A percentile compares a stretch with the other conserved stretches of the same genome.
phyloP scores from a whole-genome alignment of 1,284 basidiomycete species.

The Trametes polyzona region DNA sequence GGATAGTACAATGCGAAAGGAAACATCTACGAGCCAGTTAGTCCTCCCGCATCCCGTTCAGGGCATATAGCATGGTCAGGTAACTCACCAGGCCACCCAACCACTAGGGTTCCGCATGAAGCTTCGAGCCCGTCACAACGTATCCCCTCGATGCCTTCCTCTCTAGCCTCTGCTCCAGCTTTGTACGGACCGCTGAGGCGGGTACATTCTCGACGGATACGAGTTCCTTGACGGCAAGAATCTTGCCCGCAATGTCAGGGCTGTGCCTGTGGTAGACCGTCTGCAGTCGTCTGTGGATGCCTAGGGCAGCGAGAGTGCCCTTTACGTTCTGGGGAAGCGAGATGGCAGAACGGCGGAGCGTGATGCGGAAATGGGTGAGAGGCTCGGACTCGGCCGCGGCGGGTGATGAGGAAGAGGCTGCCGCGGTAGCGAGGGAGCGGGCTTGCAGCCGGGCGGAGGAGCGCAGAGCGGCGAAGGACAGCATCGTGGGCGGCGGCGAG shows the following conservation, averaged over 20 bases:
- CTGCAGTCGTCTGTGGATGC: slow-evolving; percentile 79
- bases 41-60: background rate
- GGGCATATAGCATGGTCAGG: background rate
- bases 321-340: slow-evolving; percentile 74
- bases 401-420: slow-evolving; percentile 8
- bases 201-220: slow-evolving; percentile 86
- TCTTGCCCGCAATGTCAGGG: slow-evolving; percentile 79
- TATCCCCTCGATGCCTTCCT: slow-evolving; percentile 70
- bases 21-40: no score
- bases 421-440: slow-evolving; percentile 18
- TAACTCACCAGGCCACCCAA: background rate
- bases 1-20: slow-evolving; percentile 1
- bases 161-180: slow-evolving; percentile 65
- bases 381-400: slow-evolving; percentile 35
- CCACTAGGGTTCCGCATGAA: slow-evolving; percentile 19
- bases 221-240: slow-evolving; percentile 83
- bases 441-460: slow-evolving; percentile 5
- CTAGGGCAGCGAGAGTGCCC: slow-evolving; percentile 76
- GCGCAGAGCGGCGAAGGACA: slow-evolving; percentile 14
- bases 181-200: slow-evolving; percentile 61
- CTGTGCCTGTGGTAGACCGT: slow-evolving; percentile 80
- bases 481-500: slow-evolving; percentile 13
- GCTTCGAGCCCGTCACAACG: slow-evolving; percentile 46
- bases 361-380: slow-evolving; percentile 83
- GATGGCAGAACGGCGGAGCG: slow-evolving; percentile 81